Evolutionary conservation across 176 grass and related monocot species (phyloP).

Genomic region (Lolium multiflorum): DNA sequence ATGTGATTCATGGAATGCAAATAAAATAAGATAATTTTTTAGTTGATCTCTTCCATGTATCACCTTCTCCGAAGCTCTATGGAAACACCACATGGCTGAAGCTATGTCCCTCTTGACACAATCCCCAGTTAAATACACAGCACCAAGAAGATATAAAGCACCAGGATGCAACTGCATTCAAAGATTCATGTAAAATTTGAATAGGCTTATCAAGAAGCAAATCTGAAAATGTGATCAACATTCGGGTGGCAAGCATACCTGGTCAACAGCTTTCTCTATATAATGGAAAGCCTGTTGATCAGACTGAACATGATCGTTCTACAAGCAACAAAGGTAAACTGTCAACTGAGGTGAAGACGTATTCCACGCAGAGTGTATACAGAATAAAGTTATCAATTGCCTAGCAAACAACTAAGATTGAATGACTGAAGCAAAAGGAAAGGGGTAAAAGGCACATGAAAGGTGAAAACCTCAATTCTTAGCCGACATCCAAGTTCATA

Average conservation of each 20-base stretch:
- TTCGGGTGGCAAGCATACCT: constrained; percentile 54
- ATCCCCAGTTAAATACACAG: constrained; percentile 92
- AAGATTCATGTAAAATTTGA: constrained; percentile 30
- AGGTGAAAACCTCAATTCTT: constrained; percentile 71
- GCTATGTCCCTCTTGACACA: constrained; percentile 90
- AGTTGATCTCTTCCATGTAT: neutral
- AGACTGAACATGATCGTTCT: constrained; percentile 84
- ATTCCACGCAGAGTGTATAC: constrained; percentile 9
- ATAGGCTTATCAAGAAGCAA: constrained; percentile 15
- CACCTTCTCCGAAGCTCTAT: constrained; percentile 94
- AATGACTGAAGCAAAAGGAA: neutral
- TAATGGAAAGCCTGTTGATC: constrained; percentile 97
- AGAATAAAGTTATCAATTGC: neutral
- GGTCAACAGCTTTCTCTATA: constrained; percentile 92
- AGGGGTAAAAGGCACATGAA: neutral
- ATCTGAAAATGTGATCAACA: constrained; percentile 24
- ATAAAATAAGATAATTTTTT: constrained; percentile 16
- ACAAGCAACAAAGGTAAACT: constrained; percentile 36
- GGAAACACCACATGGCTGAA: constrained; percentile 95
- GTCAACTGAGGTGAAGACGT: constrained; percentile 31
- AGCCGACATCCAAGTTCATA: constrained; percentile 91
- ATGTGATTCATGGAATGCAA: constrained; percentile 12
- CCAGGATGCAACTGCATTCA: constrained; percentile 83
- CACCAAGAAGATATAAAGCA: constrained; percentile 92
- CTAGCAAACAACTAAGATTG: constrained; percentile 18